Evolutionary conservation across 2,329 filamentous ascomycete genomes (phyloP).

Genomic region (Fusarium irregulare): DNA sequence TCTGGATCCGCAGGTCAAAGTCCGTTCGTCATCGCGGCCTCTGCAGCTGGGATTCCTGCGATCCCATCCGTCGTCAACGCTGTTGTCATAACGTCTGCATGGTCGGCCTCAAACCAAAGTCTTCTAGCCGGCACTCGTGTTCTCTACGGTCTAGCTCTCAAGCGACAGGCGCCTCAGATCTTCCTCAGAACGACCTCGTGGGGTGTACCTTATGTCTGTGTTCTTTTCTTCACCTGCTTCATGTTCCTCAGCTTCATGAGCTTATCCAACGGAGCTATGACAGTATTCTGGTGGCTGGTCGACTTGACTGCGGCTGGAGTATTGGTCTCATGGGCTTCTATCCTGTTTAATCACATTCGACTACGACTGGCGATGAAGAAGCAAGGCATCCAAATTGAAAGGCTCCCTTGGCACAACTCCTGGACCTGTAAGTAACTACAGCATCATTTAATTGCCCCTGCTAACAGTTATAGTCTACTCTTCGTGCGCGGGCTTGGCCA

Average conservation of each 20-base stretch:
- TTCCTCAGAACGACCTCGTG: conserved; percentile 69
- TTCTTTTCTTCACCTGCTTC: conserved; percentile 64
- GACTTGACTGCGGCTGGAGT: conserved; percentile 71
- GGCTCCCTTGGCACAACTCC: conserved; percentile 71
- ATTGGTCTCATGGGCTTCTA: conserved; percentile 71
- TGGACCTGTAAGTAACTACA: conserved; percentile 65
- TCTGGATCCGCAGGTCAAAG: conserved; percentile 56
- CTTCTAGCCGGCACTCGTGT: conserved; percentile 70
- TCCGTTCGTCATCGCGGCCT: conserved; percentile 79
- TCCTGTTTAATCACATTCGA: conserved; percentile 70
- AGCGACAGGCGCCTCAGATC: conserved; percentile 67
- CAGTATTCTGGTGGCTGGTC: conserved; percentile 74
- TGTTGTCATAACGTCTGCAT: conserved; percentile 77
- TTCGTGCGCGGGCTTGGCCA: conserved; percentile 69
- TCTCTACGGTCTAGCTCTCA: conserved; percentile 68
- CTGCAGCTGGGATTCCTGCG: conserved; percentile 72
- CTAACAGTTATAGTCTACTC: conserved; percentile 61
- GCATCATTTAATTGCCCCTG: fast-evolving
- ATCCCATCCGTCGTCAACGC: conserved; percentile 81
- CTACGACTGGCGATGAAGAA: conserved; percentile 64
- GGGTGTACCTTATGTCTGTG: conserved; percentile 71
- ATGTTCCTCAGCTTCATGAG: conserved; percentile 69
- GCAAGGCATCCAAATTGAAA: conserved; percentile 62
- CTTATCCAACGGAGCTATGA: conserved; percentile 67
- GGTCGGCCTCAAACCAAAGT: conserved; percentile 75